These are phyloP conservation scores for Pelargonium cotyledonis DNA, from an alignment of 441 rosid genomes.

Conservation along the genomic window DNA sequence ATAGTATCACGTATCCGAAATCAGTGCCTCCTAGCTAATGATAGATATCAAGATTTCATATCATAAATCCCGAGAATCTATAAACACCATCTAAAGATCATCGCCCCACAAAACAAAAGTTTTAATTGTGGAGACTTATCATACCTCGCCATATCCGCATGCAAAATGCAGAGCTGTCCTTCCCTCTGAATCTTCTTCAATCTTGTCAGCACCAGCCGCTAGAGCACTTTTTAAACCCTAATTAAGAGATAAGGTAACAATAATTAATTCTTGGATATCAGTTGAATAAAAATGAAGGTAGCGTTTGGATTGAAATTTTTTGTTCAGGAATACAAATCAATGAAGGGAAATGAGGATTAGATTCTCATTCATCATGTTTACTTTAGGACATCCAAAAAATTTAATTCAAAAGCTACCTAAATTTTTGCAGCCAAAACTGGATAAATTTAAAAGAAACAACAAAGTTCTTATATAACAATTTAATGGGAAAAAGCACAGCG, in stretches of 20 bases:
- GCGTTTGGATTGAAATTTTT: too few relatives aligned
- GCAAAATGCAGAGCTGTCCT: constrained; percentile 97
- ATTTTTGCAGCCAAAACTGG: too few relatives aligned
- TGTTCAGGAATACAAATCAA: too few relatives aligned
- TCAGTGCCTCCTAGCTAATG: too few relatives aligned
- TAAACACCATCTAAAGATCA: not conserved
- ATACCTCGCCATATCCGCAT: constrained; percentile 98
- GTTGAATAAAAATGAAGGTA: not conserved
- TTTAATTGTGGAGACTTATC: constrained; percentile 13
- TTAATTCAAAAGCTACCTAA: too few relatives aligned
- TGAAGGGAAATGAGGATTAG: too few relatives aligned
- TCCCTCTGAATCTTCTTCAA: constrained; percentile 97
- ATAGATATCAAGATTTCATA: not conserved
- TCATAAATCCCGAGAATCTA: not conserved
- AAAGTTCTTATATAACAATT: too few relatives aligned
- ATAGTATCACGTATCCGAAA: too few relatives aligned
- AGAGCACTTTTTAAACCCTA: constrained; percentile 84
- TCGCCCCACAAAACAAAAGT: not conserved
- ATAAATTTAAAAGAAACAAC: too few relatives aligned
- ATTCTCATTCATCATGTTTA: too few relatives aligned
- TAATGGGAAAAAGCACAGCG: too few relatives aligned
- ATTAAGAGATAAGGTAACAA: constrained; percentile 11
- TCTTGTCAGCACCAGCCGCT: constrained; percentile 78
- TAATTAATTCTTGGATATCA: not conserved
- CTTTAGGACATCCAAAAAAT: too few relatives aligned